These are phyloP conservation scores for Lyophyllum atratum DNA, from an alignment of 768 basidiomycete genomes.

Conservation along the genomic window DNA sequence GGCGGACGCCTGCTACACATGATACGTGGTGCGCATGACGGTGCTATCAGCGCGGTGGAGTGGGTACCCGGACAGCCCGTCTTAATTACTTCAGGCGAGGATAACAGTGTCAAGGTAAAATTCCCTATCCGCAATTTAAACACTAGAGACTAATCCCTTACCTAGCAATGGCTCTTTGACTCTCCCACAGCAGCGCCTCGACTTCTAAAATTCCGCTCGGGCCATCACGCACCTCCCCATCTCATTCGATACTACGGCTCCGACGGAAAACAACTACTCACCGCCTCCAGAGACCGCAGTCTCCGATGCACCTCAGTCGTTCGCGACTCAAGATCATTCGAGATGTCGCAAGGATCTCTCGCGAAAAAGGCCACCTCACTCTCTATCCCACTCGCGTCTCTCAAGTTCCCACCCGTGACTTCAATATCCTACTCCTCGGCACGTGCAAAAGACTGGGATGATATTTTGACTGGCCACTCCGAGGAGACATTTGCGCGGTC, in stretches of 20 bases:
- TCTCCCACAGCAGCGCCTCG: constrained; percentile 85
- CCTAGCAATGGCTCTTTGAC: constrained; percentile 97
- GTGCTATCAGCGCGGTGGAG: constrained; percentile 76
- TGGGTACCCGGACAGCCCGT: constrained; percentile 95
- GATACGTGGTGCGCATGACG: constrained; percentile 87
- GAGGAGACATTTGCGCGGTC: constrained; percentile 83
- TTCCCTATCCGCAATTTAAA: neutral
- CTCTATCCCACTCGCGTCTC: constrained; percentile 74
- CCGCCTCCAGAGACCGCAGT: constrained; percentile 86
- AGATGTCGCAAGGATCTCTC: constrained; percentile 92
- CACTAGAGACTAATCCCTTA: neutral
- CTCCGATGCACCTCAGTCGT: constrained; percentile 91
- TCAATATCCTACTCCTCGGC: constrained; percentile 77
- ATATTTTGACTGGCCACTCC: constrained; percentile 87
- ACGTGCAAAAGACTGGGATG: constrained; percentile 96
- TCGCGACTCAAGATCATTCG: constrained; percentile 91
- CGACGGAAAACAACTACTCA: constrained; percentile 94
- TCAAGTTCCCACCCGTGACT: constrained; percentile 84
- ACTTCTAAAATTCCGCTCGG: constrained; percentile 88
- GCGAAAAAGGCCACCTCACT: constrained; percentile 77
- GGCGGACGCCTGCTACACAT: constrained; percentile 84
- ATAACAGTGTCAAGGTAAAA: constrained; percentile 91
- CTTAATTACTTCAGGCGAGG: constrained; percentile 86
- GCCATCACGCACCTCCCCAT: constrained; percentile 90
- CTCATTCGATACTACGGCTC: constrained; percentile 93